Conservation (phyloP, 768 basidiomycete genomes). For the Xerocomellus amylosporus region DNA sequence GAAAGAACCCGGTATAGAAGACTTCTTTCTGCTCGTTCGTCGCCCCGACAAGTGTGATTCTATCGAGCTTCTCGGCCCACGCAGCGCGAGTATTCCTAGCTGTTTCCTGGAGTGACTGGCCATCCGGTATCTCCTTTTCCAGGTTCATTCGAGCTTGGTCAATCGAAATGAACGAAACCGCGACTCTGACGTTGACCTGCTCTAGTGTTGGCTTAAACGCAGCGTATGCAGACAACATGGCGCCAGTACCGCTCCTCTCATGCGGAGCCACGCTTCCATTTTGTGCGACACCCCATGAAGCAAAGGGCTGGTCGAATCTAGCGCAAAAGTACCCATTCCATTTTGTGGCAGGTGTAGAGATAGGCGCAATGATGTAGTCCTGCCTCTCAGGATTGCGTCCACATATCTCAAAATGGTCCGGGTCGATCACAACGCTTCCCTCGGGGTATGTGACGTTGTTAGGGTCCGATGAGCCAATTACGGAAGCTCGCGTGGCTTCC, state of each 20-base stretch:
- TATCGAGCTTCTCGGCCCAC: constrained; percentile 59
- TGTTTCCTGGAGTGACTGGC: constrained; percentile 49
- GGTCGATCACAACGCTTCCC: constrained; percentile 49
- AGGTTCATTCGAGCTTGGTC: constrained; percentile 59
- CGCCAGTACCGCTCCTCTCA: constrained; percentile 36
- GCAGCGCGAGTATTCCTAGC: constrained; percentile 43
- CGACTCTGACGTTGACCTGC: constrained; percentile 54
- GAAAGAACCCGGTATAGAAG: constrained; percentile 64
- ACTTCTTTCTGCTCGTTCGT: constrained; percentile 44
- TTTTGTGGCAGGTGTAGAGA: constrained; percentile 37
- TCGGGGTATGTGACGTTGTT: constrained; percentile 50
- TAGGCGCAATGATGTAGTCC: constrained; percentile 65
- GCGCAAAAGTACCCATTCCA: constrained; percentile 55
- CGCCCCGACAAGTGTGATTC: constrained; percentile 49
- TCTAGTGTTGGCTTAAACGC: constrained; percentile 36
- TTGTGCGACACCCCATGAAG: constrained; percentile 47
- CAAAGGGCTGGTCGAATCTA: constrained; percentile 49
- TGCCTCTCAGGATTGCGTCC: constrained; percentile 69
- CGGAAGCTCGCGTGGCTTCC: constrained; percentile 62
- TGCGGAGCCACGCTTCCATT: constrained; percentile 38
- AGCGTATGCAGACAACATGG: constrained; percentile 51
- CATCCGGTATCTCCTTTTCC: constrained; percentile 48
- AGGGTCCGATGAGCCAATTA: constrained; percentile 52
- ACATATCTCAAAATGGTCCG: constrained; percentile 46
- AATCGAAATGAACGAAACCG: constrained; percentile 72